Percentiles rank a stretch among this genome's conserved stretches.
Conservation (phyloP, 345 rosid species). For the Eucalyptus viminalis region DNA sequence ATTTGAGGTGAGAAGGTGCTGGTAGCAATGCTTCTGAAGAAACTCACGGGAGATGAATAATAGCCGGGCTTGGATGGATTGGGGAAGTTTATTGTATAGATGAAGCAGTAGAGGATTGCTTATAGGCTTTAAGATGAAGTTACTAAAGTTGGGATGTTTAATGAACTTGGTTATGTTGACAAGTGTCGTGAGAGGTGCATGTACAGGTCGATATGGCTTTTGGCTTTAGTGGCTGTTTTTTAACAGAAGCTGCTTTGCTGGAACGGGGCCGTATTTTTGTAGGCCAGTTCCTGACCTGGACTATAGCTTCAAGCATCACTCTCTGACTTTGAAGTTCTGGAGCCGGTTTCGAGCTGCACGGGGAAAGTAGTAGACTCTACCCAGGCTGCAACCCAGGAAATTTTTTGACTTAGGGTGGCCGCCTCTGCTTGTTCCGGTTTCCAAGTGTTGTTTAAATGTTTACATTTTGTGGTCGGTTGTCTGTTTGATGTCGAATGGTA, state of each 20-base stretch:
- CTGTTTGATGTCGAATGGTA: background rate
- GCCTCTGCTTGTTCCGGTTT: background rate
- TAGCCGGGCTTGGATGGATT: background rate
- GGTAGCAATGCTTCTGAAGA: background rate
- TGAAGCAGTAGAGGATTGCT: background rate
- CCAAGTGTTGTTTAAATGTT: background rate
- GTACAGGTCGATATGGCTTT: conserved; percentile 2
- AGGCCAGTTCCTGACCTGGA: conserved; percentile 16
- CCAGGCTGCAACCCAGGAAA: background rate
- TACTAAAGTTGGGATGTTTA: background rate
- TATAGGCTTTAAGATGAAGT: background rate
- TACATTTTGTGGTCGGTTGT: background rate
- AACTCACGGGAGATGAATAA: background rate
- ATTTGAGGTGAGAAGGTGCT: conserved; percentile 12
- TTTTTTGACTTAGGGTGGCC: background rate
- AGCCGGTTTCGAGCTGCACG: background rate
- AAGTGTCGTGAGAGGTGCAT: conserved; percentile 13
- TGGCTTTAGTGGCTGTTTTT: conserved; percentile 28
- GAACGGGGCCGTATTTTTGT: conserved; percentile 24
- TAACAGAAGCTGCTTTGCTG: conserved; percentile 31
- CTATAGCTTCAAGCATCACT: background rate
- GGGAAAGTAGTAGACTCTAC: background rate
- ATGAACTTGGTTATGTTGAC: background rate
- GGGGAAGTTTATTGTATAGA: background rate
- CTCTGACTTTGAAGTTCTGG: background rate